phyloP scores from a whole-genome alignment of 2,329 filamentous ascomycete genomes.

The Lojkania enalia region DNA sequence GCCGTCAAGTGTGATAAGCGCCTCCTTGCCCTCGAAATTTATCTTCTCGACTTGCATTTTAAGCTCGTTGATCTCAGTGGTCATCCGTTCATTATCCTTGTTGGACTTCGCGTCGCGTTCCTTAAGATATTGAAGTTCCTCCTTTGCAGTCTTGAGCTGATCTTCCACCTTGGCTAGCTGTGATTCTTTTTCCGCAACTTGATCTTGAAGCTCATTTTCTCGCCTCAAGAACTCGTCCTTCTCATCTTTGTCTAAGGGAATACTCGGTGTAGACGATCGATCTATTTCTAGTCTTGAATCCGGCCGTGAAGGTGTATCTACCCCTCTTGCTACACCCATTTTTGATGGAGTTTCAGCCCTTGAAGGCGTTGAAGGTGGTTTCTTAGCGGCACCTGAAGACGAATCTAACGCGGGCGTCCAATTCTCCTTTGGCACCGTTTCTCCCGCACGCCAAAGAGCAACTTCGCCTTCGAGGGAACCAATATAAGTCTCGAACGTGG shows the following conservation, averaged over 20 bases:
- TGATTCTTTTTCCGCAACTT: conserved; percentile 89
- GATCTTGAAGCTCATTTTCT: conserved; percentile 96
- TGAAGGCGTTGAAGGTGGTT: conserved; percentile 53
- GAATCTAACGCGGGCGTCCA: conserved; percentile 73
- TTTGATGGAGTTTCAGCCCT: conserved; percentile 65
- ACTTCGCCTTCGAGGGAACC: conserved; percentile 82
- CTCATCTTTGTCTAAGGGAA: conserved; percentile 93
- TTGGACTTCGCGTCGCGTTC: conserved; percentile 81
- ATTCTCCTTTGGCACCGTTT: conserved; percentile 82
- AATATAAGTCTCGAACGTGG: conserved; percentile 86
- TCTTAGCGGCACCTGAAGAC: conserved; percentile 55
- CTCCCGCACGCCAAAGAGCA: conserved; percentile 82
- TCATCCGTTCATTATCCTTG: conserved; percentile 88
- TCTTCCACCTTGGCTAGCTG: conserved; percentile 79
- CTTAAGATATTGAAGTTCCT: conserved; percentile 82
- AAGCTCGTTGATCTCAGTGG: conserved; percentile 84
- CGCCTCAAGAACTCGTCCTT: conserved; percentile 92
- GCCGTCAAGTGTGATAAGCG: conserved; percentile 95
- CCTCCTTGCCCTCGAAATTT: conserved; percentile 94
- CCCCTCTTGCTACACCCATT: conserved; percentile 52
- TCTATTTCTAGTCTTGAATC: conserved; percentile 72
- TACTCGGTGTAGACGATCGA: conserved; percentile 80
- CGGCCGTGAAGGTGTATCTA: conserved; percentile 53
- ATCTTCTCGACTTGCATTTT: conserved; percentile 97
- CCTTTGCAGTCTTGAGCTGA: conserved; percentile 77